Evolutionary conservation across 2,329 filamentous ascomycete species (phyloP).

Genomic region (Neopestalotiopsis clavispora): DNA sequence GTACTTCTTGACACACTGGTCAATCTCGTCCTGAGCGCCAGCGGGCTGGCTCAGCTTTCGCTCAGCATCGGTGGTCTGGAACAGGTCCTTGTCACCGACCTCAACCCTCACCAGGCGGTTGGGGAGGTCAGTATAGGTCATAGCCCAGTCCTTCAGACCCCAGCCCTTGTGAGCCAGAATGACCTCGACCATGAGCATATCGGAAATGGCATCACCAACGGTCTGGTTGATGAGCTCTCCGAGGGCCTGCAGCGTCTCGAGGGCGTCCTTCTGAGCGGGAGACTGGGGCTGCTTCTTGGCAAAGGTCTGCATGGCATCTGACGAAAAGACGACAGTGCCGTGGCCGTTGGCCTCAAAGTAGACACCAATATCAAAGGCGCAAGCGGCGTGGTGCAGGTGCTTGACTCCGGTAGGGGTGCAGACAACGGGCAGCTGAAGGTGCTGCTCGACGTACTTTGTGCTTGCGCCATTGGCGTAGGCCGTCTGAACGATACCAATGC

Average conservation of each 20-base stretch:
- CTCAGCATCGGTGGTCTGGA: slow-evolving; percentile 92
- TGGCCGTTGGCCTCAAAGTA: slow-evolving; percentile 99
- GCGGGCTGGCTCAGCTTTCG: slow-evolving; percentile 80
- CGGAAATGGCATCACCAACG: slow-evolving; percentile 92
- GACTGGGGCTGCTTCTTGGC: slow-evolving; percentile 82
- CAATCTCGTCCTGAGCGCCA: slow-evolving; percentile 84
- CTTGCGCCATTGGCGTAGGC: slow-evolving; percentile 97
- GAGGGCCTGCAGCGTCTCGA: slow-evolving; percentile 82
- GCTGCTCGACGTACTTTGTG: slow-evolving; percentile 88
- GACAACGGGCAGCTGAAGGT: slow-evolving; percentile 85
- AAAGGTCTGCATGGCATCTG: slow-evolving; percentile 80
- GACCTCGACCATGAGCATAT: slow-evolving; percentile 94
- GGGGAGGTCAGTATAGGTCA: slow-evolving; percentile 90
- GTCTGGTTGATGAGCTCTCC: slow-evolving; percentile 97
- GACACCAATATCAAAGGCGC: slow-evolving; percentile 92
- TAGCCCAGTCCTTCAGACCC: slow-evolving; percentile 88
- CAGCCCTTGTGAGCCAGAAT: slow-evolving; percentile 95
- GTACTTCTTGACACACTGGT: slow-evolving; percentile 87
- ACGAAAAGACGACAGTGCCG: slow-evolving; percentile 93
- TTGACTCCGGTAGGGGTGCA: slow-evolving; percentile 97
- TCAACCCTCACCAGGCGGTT: slow-evolving; percentile 95
- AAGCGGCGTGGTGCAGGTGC: slow-evolving; percentile 95
- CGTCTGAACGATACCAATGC: slow-evolving; percentile 94
- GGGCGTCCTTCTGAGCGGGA: slow-evolving; percentile 86
- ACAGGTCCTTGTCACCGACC: slow-evolving; percentile 85